A percentile compares a stretch with the other conserved stretches of the same genome.
Conservation (phyloP, 148 eudicot species). For the Vaccinium macrocarpon region DNA sequence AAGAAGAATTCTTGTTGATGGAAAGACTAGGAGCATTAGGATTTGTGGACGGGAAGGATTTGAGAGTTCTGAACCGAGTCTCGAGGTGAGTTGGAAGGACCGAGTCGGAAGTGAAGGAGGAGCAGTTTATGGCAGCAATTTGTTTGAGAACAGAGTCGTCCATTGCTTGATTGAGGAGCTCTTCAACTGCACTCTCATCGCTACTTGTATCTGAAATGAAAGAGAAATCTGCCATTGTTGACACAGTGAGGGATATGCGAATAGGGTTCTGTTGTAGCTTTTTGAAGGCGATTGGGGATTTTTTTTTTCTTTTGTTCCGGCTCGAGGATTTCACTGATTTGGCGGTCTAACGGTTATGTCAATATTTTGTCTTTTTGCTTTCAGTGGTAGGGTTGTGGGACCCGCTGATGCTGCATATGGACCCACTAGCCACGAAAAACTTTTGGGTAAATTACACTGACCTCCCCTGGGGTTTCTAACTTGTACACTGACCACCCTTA, state of each 20-base stretch:
- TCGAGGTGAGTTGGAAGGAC: conserved; percentile 77
- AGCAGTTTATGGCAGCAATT: conserved; percentile 71
- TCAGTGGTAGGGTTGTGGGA: neutral
- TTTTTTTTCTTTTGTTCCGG: neutral
- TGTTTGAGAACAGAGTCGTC: conserved; percentile 72
- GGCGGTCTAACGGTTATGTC: conserved; percentile 29
- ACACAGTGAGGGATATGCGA: neutral
- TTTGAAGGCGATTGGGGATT: neutral
- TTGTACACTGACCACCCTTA: too few relatives aligned
- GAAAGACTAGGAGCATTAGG: neutral
- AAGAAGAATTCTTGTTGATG: neutral
- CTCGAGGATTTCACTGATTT: neutral
- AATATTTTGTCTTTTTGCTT: conserved; percentile 2
- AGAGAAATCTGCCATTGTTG: conserved; percentile 54
- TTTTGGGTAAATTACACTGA: too few relatives aligned
- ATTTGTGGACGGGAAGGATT: conserved; percentile 48
- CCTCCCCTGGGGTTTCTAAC: too few relatives aligned
- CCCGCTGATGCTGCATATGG: neutral
- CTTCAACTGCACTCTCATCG: conserved; percentile 63
- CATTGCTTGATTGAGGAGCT: conserved; percentile 66
- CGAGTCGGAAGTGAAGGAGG: conserved; percentile 56
- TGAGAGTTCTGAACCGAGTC: conserved; percentile 70
- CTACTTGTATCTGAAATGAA: conserved; percentile 49
- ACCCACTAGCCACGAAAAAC: neutral
- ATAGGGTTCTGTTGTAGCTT: neutral